Conservation (phyloP, 352 stramenopile species). For the Phytophthora capsici region DNA sequence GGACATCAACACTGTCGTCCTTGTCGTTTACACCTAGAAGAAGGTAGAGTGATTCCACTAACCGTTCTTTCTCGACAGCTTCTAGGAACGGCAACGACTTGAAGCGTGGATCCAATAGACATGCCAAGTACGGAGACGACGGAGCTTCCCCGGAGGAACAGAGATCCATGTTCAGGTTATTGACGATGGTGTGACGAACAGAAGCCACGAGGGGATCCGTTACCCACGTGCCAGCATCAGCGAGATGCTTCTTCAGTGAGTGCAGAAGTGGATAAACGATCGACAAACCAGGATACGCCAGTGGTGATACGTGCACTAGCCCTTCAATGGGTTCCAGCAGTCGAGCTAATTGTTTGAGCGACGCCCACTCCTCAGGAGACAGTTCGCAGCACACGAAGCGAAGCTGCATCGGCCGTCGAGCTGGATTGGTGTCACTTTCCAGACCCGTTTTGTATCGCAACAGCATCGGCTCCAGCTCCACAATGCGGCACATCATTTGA, state of each 20-base stretch:
- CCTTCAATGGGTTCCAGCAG: conserved; percentile 73
- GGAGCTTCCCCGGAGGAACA: conserved; percentile 54
- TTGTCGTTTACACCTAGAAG: conserved; percentile 56
- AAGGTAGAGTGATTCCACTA: conserved; percentile 61
- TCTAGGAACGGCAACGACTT: conserved; percentile 76
- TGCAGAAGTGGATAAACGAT: conserved; percentile 74
- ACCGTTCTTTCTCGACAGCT: conserved; percentile 52
- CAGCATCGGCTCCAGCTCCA: conserved; percentile 77
- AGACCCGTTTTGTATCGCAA: conserved; percentile 80
- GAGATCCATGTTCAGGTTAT: conserved; percentile 54
- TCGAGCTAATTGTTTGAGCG: conserved; percentile 71
- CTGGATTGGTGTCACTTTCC: conserved; percentile 75
- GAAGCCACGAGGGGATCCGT: conserved; percentile 63
- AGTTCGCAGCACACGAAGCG: conserved; percentile 81
- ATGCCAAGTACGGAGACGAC: conserved; percentile 73
- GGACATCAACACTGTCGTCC: conserved; percentile 32
- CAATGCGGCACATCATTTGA: conserved; percentile 83
- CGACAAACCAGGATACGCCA: conserved; percentile 73
- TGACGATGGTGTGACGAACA: conserved; percentile 65
- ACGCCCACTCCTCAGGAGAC: conserved; percentile 67
- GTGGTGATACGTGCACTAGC: conserved; percentile 66
- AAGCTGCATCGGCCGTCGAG: conserved; percentile 75
- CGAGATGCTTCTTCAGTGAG: conserved; percentile 76
- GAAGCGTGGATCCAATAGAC: conserved; percentile 75
- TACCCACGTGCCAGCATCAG: conserved; percentile 67